Evolutionary conservation across 148 eudicot genomes (phyloP).

Genomic region (Rhododendron vialii): DNA sequence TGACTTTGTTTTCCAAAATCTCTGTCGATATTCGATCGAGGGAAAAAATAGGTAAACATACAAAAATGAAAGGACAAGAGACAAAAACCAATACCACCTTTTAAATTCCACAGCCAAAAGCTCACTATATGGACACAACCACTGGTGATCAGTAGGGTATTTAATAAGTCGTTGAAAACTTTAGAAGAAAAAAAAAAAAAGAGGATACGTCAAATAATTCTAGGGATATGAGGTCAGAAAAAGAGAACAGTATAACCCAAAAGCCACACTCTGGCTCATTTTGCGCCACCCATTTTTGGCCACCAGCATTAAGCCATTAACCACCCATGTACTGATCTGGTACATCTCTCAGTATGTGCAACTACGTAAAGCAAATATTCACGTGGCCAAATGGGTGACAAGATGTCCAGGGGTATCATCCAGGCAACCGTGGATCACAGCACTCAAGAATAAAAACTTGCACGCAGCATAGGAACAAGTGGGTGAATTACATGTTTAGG

Average conservation of each 20-base stretch:
- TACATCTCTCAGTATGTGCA: background rate
- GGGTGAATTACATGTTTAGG: background rate
- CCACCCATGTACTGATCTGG: background rate
- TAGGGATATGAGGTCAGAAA: conserved; percentile 3
- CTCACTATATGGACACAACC: background rate
- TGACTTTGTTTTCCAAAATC: too few species aligned
- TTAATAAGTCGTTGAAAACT: background rate
- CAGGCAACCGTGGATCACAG: background rate
- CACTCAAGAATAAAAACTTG: background rate
- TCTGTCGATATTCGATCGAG: too few species aligned
- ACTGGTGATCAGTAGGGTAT: too few species aligned
- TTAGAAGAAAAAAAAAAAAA: too few species aligned
- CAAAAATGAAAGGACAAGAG: background rate
- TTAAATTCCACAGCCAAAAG: background rate
- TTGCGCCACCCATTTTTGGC: background rate
- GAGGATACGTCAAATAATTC: background rate
- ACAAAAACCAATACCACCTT: background rate
- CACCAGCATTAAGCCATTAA: background rate
- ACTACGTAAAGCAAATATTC: background rate
- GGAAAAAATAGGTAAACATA: background rate
- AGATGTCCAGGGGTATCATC: background rate
- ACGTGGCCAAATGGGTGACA: background rate
- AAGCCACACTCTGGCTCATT: background rate
- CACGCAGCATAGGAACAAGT: background rate
- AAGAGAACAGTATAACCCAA: background rate